These are phyloP conservation scores for Beta lomatogona DNA, from an alignment of 179 eudicot genomes.

Conservation along the genomic window DNA sequence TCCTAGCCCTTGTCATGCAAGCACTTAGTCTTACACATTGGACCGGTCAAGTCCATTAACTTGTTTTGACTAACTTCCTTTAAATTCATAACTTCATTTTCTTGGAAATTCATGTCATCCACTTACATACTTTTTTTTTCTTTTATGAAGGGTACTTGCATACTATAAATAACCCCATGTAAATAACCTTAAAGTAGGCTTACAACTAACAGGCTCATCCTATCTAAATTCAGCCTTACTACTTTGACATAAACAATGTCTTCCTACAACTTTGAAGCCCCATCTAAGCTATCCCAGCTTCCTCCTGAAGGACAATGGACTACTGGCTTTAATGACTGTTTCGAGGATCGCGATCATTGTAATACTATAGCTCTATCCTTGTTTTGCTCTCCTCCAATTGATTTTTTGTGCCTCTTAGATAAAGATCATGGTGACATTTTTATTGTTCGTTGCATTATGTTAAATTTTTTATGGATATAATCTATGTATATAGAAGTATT, in stretches of 20 bases:
- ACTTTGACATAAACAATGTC: conserved; percentile 7
- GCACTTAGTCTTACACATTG: neutral
- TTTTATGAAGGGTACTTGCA: neutral
- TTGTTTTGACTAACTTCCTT: conserved; percentile 20
- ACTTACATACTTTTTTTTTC: neutral
- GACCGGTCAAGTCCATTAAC: neutral
- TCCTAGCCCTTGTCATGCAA: neutral
- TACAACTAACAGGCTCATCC: neutral
- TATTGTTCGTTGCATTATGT: neutral
- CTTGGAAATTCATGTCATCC: neutral
- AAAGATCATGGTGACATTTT: neutral
- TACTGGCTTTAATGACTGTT: conserved; percentile 36
- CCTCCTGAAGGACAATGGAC: conserved; percentile 40
- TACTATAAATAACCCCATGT: no score
- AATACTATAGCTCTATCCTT: conserved; percentile 5
- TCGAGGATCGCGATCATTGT: conserved; percentile 36
- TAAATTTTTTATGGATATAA: neutral
- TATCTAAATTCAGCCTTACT: neutral
- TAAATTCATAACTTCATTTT: neutral
- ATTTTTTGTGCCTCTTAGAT: neutral
- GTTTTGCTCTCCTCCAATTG: neutral
- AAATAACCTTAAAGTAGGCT: neutral
- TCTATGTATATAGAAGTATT: neutral
- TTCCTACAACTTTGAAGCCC: conserved; percentile 18
- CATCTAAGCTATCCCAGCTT: conserved; percentile 11